Conservation (phyloP, 2,329 filamentous ascomycete species). For the Kalmusia sp. region DNA sequence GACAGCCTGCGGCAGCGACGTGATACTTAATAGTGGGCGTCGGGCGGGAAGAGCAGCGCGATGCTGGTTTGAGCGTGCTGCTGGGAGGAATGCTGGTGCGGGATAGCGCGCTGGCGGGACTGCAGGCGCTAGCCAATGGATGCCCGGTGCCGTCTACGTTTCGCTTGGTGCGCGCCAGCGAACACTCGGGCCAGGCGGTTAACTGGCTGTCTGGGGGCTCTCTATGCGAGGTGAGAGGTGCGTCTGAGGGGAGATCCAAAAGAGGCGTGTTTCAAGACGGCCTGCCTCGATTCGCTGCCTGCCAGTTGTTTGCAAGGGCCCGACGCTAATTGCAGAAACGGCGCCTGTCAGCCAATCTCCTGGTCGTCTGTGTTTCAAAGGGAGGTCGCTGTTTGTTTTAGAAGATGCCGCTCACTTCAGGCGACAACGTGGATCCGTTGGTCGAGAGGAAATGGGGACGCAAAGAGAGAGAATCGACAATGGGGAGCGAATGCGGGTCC, state of each 20-base stretch:
- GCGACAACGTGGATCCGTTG: not conserved
- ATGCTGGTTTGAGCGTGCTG: constrained; percentile 21
- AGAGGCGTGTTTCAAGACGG: constrained; percentile 46
- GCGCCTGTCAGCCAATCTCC: constrained; percentile 42
- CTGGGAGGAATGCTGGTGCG: constrained; percentile 31
- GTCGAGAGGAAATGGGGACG: constrained; percentile 11
- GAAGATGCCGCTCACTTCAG: constrained; percentile 31
- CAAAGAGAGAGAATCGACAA: constrained; percentile 4
- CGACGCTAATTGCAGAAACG: constrained; percentile 32
- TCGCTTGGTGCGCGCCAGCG: constrained; percentile 39
- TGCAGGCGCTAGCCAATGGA: constrained; percentile 39
- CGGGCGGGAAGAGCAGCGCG: constrained; percentile 20
- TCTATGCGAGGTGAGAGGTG: constrained; percentile 34
- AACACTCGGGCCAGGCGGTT: constrained; percentile 36
- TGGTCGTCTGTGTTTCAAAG: constrained; percentile 40
- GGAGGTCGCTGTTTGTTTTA: constrained; percentile 36
- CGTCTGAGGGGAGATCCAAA: constrained; percentile 35
- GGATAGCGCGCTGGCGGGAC: constrained; percentile 22
- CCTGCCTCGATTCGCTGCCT: constrained; percentile 25
- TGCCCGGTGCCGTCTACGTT: constrained; percentile 18
- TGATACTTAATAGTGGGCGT: constrained; percentile 39
- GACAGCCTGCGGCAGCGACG: constrained; percentile 32
- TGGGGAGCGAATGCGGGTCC: too few species aligned
- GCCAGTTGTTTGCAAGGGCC: constrained; percentile 34
- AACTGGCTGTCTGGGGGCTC: constrained; percentile 38